Evolutionary conservation across 1,284 basidiomycete species (phyloP).

Genomic region (Cystobasidiaceae sp.): DNA sequence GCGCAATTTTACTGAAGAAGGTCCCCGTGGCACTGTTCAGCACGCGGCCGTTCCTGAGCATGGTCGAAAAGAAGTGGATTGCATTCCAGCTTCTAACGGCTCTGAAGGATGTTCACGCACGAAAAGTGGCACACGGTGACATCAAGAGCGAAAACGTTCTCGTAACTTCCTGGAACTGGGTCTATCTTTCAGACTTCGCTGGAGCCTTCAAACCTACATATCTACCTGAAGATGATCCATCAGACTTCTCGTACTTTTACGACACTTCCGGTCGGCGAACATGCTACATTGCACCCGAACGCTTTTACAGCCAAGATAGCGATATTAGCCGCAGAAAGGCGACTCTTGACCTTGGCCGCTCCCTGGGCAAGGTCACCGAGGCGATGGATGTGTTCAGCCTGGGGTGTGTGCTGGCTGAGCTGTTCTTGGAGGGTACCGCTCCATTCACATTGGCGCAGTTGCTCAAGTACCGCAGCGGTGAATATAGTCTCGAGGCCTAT

Average conservation of each 20-base stretch:
- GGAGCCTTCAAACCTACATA: conserved; percentile 89
- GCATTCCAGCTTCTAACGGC: conserved; percentile 86
- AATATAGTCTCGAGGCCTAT: conserved; percentile 58
- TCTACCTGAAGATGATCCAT: conserved; percentile 91
- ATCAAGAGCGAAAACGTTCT: conserved; percentile 98
- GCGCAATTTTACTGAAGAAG: too few relatives aligned
- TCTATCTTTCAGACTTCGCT: conserved; percentile 93
- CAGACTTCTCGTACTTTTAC: conserved; percentile 97
- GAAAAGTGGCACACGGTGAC: conserved; percentile 79
- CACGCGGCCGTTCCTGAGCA: conserved; percentile 86
- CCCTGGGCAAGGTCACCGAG: conserved; percentile 80
- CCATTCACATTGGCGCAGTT: conserved; percentile 92
- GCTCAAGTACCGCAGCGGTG: conserved; percentile 87
- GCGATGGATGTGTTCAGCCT: conserved; percentile 96
- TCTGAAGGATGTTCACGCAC: conserved; percentile 72
- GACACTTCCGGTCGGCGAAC: conserved; percentile 89
- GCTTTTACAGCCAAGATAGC: conserved; percentile 80
- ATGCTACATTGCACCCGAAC: conserved; percentile 93
- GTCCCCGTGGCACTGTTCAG: conserved; percentile 50
- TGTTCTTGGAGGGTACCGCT: conserved; percentile 90
- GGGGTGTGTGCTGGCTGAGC: conserved; percentile 92
- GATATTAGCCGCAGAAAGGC: conserved; percentile 53
- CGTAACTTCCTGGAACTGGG: conserved; percentile 91
- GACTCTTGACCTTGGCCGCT: conserved; percentile 50
- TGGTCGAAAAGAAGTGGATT: conserved; percentile 97